Percentiles rank a stretch among this genome's conserved stretches.
Evolutionary conservation across 163 green algal species (phyloP).

Genomic region (Scenedesmus sp.): DNA sequence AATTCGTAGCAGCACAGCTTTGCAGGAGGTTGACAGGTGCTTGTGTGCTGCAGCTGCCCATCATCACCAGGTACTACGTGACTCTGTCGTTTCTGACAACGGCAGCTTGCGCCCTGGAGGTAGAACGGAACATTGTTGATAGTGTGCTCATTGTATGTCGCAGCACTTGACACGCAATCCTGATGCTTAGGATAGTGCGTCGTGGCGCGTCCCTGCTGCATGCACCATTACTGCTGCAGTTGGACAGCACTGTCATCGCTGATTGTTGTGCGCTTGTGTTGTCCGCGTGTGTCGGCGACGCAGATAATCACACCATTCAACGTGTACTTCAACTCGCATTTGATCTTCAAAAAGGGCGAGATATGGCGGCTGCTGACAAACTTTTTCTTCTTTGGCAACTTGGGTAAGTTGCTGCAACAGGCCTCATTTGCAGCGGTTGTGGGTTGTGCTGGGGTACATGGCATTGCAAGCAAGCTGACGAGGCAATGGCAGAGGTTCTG

Average conservation of each 20-base stretch:
- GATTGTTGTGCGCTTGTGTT: neutral
- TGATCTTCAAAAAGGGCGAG: slow-evolving; percentile 94
- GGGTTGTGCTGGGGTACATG: too few species aligned
- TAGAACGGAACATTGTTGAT: slow-evolving; percentile 52
- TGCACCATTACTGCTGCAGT: neutral
- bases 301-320: slow-evolving; percentile 97
- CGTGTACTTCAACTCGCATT: slow-evolving; percentile 97
- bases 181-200: neutral
- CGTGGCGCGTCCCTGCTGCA: neutral
- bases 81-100: slow-evolving; percentile 96
- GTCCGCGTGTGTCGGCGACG: neutral
- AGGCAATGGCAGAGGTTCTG: too few species aligned
- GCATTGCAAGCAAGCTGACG: neutral
- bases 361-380: slow-evolving; percentile 97
- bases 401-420: slow-evolving; percentile 66
- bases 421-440: neutral
- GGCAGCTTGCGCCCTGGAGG: slow-evolving; percentile 94
- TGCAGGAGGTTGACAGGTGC: neutral
- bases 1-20: neutral
- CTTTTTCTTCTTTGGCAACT: slow-evolving; percentile 97
- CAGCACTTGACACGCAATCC: neutral
- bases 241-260: neutral
- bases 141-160: neutral
- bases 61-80: slow-evolving; percentile 96
- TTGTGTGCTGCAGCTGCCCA: slow-evolving; percentile 80